A percentile compares a stretch with the other conserved stretches of the same genome.
These are phyloP conservation scores for Colletotrichum viniferum DNA, from an alignment of 2,329 filamentous ascomycete species.

Conservation along the genomic window DNA sequence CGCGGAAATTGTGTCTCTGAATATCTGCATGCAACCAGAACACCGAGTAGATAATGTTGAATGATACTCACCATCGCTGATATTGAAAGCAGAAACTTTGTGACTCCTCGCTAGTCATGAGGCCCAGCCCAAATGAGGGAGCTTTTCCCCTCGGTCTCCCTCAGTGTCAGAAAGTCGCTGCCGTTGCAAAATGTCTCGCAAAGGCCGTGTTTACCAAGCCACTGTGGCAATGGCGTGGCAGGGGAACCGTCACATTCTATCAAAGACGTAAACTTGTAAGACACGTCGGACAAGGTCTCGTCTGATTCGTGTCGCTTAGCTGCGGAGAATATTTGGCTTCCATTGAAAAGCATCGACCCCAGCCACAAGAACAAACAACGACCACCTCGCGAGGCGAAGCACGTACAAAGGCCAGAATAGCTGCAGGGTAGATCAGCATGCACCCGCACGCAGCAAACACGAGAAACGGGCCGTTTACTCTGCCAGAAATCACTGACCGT, in stretches of 20 bases:
- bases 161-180: background rate
- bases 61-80: background rate
- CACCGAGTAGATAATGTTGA: background rate
- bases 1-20: background rate
- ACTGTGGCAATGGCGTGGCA: background rate
- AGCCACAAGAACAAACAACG: background rate
- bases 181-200: background rate
- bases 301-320: background rate
- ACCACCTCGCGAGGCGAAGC: background rate
- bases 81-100: background rate
- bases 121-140: background rate
- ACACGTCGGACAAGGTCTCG: background rate
- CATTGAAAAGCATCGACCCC: background rate
- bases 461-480: background rate
- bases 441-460: background rate
- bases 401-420: background rate
- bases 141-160: background rate
- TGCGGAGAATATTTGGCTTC: background rate
- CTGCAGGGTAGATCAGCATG: background rate
- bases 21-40: background rate
- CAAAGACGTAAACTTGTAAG: background rate
- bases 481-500: background rate
- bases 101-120: background rate
- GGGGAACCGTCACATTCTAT: background rate
- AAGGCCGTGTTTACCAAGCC: background rate